phyloP scores from a whole-genome alignment of 306 rosid species.

The Dryas alaskensis region DNA sequence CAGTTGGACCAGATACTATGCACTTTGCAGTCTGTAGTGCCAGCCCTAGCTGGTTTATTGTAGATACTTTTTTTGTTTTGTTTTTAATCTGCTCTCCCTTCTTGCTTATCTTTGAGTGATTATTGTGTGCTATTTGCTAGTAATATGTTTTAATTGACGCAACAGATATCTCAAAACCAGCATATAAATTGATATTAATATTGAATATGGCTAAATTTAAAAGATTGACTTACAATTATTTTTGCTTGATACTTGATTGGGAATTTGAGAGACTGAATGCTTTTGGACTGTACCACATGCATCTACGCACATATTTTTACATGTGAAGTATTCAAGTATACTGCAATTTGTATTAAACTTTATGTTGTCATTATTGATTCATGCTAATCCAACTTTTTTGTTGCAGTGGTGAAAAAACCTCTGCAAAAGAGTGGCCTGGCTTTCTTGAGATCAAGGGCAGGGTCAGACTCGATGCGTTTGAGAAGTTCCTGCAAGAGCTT shows the following conservation, averaged over 20 bases:
- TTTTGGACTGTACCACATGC: not conserved
- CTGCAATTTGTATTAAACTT: not conserved
- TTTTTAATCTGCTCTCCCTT: not conserved
- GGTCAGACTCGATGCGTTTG: constrained; percentile 87
- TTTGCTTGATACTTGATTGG: not conserved
- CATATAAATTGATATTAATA: not conserved
- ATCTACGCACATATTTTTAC: not conserved
- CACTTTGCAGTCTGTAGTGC: not conserved
- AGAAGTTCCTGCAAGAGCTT: constrained; percentile 88
- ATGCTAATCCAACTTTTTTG: constrained; percentile 25
- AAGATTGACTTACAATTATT: not conserved
- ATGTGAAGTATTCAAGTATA: not conserved
- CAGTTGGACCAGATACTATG: not conserved
- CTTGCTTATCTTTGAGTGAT: constrained; percentile 1
- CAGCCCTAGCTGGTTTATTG: not conserved
- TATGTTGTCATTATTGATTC: not conserved
- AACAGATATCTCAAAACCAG: not conserved
- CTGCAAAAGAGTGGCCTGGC: constrained; percentile 78
- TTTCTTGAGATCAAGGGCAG: constrained; percentile 92
- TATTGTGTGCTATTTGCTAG: not conserved
- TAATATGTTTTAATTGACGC: not conserved
- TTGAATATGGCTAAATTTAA: not conserved
- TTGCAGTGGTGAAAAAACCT: constrained; percentile 81
- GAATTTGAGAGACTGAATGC: not conserved
- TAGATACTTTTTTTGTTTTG: not conserved